Conservation (phyloP, 805 yeast genomes). For the Ogataea allantospora region DNA sequence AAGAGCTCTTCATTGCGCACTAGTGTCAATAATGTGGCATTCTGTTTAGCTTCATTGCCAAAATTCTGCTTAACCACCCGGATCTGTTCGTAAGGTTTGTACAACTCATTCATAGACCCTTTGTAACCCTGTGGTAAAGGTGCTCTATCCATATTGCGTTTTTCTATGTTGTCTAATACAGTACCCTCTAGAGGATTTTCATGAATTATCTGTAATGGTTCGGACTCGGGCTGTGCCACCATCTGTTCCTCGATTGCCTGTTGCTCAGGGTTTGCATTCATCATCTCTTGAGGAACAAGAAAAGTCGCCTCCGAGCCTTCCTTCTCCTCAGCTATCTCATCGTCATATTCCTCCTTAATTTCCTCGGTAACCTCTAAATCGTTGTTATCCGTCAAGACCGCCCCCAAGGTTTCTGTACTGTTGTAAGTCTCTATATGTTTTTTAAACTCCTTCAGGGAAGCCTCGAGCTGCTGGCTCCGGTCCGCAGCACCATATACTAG, state of each 20-base stretch:
- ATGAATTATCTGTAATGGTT: background rate
- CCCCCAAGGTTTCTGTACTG: no score
- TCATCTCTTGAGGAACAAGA: background rate
- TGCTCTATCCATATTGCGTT: conserved; percentile 21
- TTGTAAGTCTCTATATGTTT: conserved; percentile 11
- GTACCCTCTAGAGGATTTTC: conserved; percentile 15
- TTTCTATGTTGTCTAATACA: conserved; percentile 19
- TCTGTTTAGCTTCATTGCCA: conserved; percentile 34
- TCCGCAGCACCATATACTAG: conserved; percentile 6
- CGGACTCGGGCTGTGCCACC: no score
- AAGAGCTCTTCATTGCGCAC: conserved; percentile 43
- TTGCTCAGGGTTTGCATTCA: conserved; percentile 9
- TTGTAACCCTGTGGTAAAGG: conserved; percentile 24
- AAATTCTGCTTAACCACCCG: conserved; percentile 17
- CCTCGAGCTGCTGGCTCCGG: conserved; percentile 8
- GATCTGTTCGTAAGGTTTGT: conserved; percentile 26
- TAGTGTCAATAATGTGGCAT: conserved; percentile 59
- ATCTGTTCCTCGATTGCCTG: background rate
- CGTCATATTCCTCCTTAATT: background rate
- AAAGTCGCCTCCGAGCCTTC: background rate
- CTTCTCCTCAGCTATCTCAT: background rate
- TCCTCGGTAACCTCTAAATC: background rate
- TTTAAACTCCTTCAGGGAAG: conserved; percentile 3
- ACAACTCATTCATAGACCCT: conserved; percentile 22
- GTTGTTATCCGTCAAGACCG: no score